Evolutionary conservation across 352 stramenopile species (phyloP), one percentile per base, ranked within the genome.

Genomic region (Pythium periplocum): DNA sequence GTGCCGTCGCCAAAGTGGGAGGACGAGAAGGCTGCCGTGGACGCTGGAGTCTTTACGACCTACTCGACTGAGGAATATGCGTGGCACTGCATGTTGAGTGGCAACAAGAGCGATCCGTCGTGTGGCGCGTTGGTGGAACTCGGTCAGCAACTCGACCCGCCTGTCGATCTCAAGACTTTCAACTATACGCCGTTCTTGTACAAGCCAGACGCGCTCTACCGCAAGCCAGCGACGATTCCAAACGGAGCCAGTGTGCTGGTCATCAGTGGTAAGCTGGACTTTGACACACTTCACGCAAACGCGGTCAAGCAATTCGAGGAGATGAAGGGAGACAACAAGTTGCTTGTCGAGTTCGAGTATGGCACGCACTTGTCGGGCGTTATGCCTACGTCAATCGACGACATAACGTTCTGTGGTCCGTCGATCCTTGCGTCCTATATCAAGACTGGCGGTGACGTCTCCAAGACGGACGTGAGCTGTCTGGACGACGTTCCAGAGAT

Each of bases 321-420:
- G 4, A 55, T 73, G 12, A 36, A 50, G 31, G 51, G 66, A 2
- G 51, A 61, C 2, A 61, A 60, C 42, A 80, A 80, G 36, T 64
- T 78, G 55, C 53, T 80, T 3, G 37, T 82, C 8, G 55, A 73
- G 36, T 83, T 77, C 43, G 67, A 80, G 2, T 68, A 71, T 50
- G 75, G 67, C 4, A 66, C 41, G 12, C 75, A 83, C 44, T 62
- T 65, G 6, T 68, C 64, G 9, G 61, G 69, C 30, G 45, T 73
- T 6, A 61, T 53, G 30, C 36, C 69, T 30, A 74, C 67, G 10
- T 59, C 58, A 26, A 12, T 38, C 38, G 43, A 75, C 4, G 63
- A 78, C 33, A 53, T 60, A 0, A 57, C 57, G 2, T 6, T 65
- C 12, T 79, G 73, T 41, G 69, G 68, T 4, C 60, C 68, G 35